These are phyloP conservation scores for Coniophora puteana DNA, from an alignment of 1,284 basidiomycete genomes.

Conservation along the genomic window DNA sequence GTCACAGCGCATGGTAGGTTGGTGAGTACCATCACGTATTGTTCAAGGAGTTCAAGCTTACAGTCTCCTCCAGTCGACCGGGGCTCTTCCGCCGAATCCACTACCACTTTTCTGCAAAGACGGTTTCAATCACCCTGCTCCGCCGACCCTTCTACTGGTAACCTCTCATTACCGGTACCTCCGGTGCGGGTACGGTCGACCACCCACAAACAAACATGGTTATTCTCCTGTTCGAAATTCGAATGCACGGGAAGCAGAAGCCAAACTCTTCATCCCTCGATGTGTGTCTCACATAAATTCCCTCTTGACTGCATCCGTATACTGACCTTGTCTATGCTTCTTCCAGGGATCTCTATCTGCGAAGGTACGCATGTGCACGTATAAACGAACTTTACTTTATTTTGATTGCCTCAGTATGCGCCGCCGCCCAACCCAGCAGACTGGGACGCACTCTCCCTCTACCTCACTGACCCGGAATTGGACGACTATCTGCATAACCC, in stretches of 20 bases:
- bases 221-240: no score
- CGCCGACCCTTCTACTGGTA: background rate
- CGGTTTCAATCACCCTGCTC: constrained; percentile 32
- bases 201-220: no score
- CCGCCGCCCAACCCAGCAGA: constrained; percentile 27
- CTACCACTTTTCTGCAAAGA: constrained; percentile 45
- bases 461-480: constrained; percentile 20
- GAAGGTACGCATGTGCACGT: constrained; percentile 12
- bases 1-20: background rate
- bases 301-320: no score
- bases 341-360: constrained; percentile 25
- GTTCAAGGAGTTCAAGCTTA: no score
- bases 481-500: constrained; percentile 30
- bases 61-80: constrained; percentile 33
- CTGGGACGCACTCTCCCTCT: constrained; percentile 24
- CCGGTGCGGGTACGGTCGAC: constrained; percentile 31
- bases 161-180: constrained; percentile 2
- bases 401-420: constrained; percentile 21
- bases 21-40: constrained; percentile 2
- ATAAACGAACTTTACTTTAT: background rate
- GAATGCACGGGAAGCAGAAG: no score
- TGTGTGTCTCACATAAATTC: constrained; percentile 18
- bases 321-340: no score
- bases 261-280: no score
- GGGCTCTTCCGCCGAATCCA: constrained; percentile 59